These are phyloP conservation scores for Rhizophora mangle DNA, from an alignment of 345 rosid genomes.

Conservation along the genomic window DNA sequence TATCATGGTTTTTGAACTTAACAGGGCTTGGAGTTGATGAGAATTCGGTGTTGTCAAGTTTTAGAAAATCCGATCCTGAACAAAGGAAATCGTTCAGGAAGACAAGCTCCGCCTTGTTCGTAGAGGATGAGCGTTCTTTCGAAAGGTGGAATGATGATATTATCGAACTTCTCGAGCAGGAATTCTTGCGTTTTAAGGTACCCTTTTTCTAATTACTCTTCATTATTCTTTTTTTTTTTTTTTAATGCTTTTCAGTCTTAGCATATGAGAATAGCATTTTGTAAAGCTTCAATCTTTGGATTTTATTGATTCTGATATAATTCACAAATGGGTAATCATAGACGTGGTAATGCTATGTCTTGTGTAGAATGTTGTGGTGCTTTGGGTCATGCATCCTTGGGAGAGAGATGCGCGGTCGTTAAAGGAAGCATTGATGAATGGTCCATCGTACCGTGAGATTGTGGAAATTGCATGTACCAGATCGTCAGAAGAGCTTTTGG, in stretches of 20 bases:
- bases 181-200: conserved; percentile 81
- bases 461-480: conserved; percentile 82
- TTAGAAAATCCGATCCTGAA: conserved; percentile 61
- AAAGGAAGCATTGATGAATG: conserved; percentile 56
- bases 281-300: neutral
- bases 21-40: conserved; percentile 88
- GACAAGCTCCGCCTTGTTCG: conserved; percentile 48
- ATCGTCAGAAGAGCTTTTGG: conserved; percentile 68
- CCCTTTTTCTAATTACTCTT: neutral
- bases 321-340: too few species aligned
- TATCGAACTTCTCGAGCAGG: conserved; percentile 57
- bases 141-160: conserved; percentile 63
- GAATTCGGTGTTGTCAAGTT: conserved; percentile 44
- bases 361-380: conserved; percentile 60
- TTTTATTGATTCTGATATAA: neutral
- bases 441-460: conserved; percentile 46
- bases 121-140: conserved; percentile 65
- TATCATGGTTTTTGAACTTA: neutral
- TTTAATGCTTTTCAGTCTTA: neutral
- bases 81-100: conserved; percentile 53
- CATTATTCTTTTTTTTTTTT: neutral
- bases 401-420: conserved; percentile 88
- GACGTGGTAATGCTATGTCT: too few species aligned
- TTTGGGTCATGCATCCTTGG: conserved; percentile 86
- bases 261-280: neutral